Conservation (phyloP, 768 basidiomycete genomes). For the Neoboletus brunneissimus region DNA sequence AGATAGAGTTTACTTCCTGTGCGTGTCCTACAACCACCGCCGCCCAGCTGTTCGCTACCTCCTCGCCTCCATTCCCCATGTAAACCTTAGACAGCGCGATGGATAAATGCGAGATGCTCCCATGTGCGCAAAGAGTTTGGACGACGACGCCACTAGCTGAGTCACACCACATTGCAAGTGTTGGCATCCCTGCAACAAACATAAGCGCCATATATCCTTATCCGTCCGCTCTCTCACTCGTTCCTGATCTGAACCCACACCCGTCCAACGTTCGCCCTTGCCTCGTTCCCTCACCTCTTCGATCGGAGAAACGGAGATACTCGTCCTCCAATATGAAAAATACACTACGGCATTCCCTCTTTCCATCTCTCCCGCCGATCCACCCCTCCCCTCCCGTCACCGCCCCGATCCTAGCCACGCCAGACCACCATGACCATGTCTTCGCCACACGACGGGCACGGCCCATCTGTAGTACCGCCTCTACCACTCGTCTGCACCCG, state of each 20-base stretch:
- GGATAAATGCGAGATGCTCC: background rate
- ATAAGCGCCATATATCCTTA: conserved; percentile 19
- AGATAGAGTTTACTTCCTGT: background rate
- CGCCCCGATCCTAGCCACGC: no score
- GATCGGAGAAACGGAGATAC: conserved; percentile 25
- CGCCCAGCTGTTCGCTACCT: background rate
- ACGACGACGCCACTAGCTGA: background rate
- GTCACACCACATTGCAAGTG: background rate
- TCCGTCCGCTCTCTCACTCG: conserved; percentile 3
- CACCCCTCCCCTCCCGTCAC: no score
- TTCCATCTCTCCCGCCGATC: background rate
- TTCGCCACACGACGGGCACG: no score
- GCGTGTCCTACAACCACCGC: background rate
- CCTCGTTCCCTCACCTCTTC: background rate
- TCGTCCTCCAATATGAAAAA: conserved; percentile 8
- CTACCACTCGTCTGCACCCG: no score
- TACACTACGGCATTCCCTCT: background rate
- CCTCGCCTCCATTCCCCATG: no score
- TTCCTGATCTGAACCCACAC: conserved; percentile 16
- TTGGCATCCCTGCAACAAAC: conserved; percentile 8
- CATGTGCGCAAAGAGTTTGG: background rate
- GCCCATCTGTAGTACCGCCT: no score
- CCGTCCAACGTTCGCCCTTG: background rate
- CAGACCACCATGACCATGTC: no score
- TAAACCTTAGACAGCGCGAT: no score